Evolutionary conservation across 2,329 filamentous ascomycete species (phyloP), one percentile per base, ranked within the genome.

Genomic region (Stromatinia cepivora): DNA sequence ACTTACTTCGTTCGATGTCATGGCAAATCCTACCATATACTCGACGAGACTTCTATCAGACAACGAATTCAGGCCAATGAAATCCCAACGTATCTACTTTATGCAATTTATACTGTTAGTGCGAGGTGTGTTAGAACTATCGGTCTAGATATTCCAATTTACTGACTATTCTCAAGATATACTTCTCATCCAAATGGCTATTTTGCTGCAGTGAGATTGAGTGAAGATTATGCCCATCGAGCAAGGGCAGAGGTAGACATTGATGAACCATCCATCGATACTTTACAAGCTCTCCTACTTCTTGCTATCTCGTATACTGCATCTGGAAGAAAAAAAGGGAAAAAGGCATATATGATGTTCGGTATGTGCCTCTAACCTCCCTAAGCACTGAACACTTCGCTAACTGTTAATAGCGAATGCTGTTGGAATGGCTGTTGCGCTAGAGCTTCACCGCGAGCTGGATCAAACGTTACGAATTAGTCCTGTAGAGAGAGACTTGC

Each of bases 271-370:
- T 92, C 89, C 0, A 87, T 95, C 56, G 92, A 96, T 77, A 86
- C 87, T 46, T 80, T 96, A 11, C 92, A 96, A 78, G 86, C 92
- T 3, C 82, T 94, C 22, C 81, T 97, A 58, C 83, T 97, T 13
- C 85, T 97, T 2, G 88, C 90, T 0, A 88, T 90, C 76, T 89
- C 92, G 4, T 94, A 89, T 75, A 92, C 89, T 62, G 92, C 92
- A 48, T 84, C 88, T 42, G 92, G 93, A 36, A 89, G 90, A n/a
- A n/a, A n/a, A n/a, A n/a, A n/a, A 75, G 92, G 92, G 22, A 94
- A 92, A 80, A 95, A 92, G 79, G 90, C 92, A 0, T 95, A 93
- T 74, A 96, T 96, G 92, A 84, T 93, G 52, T 84, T 96, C 74
- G 87, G 92, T 92, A 88, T 28, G 82, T 75, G 36, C 6, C 20